Evolutionary conservation across 2,329 filamentous ascomycete species (phyloP), one percentile per base, ranked within the genome.

Genomic region (Paecilomyces variotii): DNA sequence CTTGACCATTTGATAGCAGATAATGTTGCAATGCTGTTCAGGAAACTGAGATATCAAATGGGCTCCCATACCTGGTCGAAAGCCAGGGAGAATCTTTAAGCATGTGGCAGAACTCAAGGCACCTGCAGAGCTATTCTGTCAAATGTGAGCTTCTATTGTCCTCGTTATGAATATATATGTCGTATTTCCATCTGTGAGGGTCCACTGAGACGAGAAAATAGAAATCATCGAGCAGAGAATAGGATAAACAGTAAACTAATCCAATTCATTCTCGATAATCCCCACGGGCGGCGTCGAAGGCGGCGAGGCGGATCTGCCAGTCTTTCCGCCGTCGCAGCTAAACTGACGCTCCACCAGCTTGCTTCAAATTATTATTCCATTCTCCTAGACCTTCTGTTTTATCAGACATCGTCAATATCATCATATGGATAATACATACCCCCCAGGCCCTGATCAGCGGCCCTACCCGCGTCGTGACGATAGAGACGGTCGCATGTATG

Each of bases 401-500:
- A 26, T 52, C 27, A n/a, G 12, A 14, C 19, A 52, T 52, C 50
- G 6, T 52, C 64, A 67, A 61, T 60, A 66, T 27, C 63, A 64
- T 55, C 60, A 68, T 54, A 63, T 71, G 27, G 67, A 74, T 55
- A 64, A 58, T 51, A 67, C 67, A 51, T 64, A 67, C 49, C 58
- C 63, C 14, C 56, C 67, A 9, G 68, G 63, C 6, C 58, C 65
- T 5, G n/a, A 58, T 2, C 55, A 65, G n/a, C 60, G 71, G 55
- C 65, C 64, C 0, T 67, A 68, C 51, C 66, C 67, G 55, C 64
- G 65, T 55, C 66, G 65, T 56, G 69, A 73, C 54, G 72, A 77
- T 57, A 68, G 71, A 56, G 75, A 78, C 55, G 75, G 73, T 54
- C 69, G 71, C 55, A 78, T 79, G 72, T 79, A 79, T 63, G 77